Evolutionary conservation across 164 flowering plant species (phyloP), one percentile per base, ranked within the genome.

Genomic region (Kalanchoe fedtschenkoi): DNA sequence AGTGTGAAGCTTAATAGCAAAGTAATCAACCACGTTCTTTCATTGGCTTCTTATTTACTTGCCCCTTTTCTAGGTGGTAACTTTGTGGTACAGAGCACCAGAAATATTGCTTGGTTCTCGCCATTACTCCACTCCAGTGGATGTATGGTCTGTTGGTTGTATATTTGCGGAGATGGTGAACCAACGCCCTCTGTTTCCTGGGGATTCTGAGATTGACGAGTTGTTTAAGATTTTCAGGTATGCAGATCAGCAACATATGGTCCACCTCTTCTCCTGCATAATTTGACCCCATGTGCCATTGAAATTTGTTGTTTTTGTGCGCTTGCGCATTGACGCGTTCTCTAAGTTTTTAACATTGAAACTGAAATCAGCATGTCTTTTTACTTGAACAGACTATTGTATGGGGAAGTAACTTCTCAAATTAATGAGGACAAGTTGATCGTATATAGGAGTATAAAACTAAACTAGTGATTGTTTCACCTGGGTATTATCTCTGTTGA

Each of bases 141-240:
- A 93, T 82, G 80, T 90, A 47, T 93, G 98, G 98, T 93, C 98
- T 9, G 92, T 90, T 66, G 98, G 98, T 59, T 93, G 98, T 69
- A 93, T 93, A 77, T 93, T 93, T 84, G 93, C 97, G 66, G 98
- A 93, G 80, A 93, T 93, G 98, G 88, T 90, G 58, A 93, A 83
- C 75, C 88, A 85, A 73, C 73, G 67, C 37, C 97, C 98, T 21
- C 66, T 93, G 64, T 93, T 90, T 69, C 98, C 97, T 61, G 98
- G 98, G 60, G 98, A 93, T 71, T 93, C 98, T 32, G 98, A 93
- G 78, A 93, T 93, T 69, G 97, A 90, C 75, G 90, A 93, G 63
- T 70, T 93, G 51, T 93, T 88, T 74, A 93, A 85, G 73, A 93
- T 93, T 65, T 93, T 93, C 88, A 88, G 95, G 98, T 91, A 55